Percentiles rank a stretch among this genome's conserved stretches.
Conservation (phyloP, 768 basidiomycete species). For the Rhizopogon sp. region DNA sequence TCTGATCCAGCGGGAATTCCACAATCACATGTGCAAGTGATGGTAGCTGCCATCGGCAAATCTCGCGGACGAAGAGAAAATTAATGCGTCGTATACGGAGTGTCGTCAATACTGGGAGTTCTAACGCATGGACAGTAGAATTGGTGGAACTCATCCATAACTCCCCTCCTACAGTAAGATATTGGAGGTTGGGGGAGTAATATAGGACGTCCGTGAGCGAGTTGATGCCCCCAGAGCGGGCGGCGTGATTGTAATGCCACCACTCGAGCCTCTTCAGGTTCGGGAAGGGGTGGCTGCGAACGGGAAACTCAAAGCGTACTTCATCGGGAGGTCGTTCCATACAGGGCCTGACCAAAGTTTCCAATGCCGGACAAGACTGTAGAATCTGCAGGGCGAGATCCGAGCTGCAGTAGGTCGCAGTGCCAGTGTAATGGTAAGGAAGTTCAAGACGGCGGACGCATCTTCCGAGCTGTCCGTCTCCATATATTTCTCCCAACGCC, state of each 20-base stretch:
- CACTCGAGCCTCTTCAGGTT: slow-evolving; percentile 62
- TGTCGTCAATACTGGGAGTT: slow-evolving; percentile 44
- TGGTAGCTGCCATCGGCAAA: slow-evolving; percentile 49
- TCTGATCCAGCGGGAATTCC: slow-evolving; percentile 38
- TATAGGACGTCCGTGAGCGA: slow-evolving; percentile 48
- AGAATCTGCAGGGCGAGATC: slow-evolving; percentile 43
- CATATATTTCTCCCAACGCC: slow-evolving; percentile 15
- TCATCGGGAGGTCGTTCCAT: slow-evolving; percentile 10
- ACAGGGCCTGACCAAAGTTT: slow-evolving; percentile 51
- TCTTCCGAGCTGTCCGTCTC: slow-evolving; percentile 14
- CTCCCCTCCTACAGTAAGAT: slow-evolving; percentile 51
- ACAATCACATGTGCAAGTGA: slow-evolving; percentile 45
- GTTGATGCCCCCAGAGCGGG: slow-evolving; percentile 63
- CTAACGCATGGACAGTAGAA: slow-evolving; percentile 20
- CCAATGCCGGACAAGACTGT: slow-evolving; percentile 41
- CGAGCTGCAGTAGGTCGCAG: slow-evolving; percentile 24
- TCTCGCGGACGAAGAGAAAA: slow-evolving; percentile 44
- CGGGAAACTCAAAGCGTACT: slow-evolving; percentile 50
- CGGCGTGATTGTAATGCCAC: slow-evolving; percentile 57
- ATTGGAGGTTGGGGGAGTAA: slow-evolving; percentile 49
- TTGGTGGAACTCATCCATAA: slow-evolving; percentile 24
- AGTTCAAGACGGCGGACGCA: slow-evolving; percentile 54
- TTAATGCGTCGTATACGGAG: slow-evolving; percentile 48
- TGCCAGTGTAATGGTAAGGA: slow-evolving; percentile 50
- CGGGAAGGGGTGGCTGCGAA: slow-evolving; percentile 38